These are phyloP conservation scores for Cutaneotrichosporon sp. DNA, from an alignment of 1,284 basidiomycete genomes.

Conservation along the genomic window DNA sequence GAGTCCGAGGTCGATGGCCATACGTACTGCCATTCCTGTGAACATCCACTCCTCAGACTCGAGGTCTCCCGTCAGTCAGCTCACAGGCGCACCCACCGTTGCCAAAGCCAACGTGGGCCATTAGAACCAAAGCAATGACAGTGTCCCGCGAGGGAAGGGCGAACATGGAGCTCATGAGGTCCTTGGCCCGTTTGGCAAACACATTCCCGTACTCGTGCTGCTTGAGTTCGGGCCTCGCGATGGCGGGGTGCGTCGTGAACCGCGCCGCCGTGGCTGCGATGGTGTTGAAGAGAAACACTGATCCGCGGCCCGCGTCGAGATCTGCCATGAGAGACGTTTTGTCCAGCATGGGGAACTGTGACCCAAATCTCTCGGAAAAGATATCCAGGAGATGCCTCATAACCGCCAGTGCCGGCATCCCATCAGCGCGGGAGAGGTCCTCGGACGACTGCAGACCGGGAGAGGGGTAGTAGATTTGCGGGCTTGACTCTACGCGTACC, in stretches of 20 bases:
- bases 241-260: constrained; percentile 28
- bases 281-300: constrained; percentile 24
- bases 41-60: constrained; percentile 32
- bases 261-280: constrained; percentile 25
- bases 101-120: constrained; percentile 25
- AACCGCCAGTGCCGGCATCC: constrained; percentile 17
- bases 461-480: not conserved
- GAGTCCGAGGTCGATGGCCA: constrained; percentile 30
- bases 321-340: constrained; percentile 4
- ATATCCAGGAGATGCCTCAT: constrained; percentile 27
- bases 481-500: constrained; percentile 19
- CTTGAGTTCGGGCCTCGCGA: constrained; percentile 15
- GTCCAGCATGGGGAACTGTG: constrained; percentile 23
- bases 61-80: constrained; percentile 18
- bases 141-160: constrained; percentile 28
- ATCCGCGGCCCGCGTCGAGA: constrained; percentile 15
- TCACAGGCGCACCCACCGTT: constrained; percentile 18
- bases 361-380: constrained; percentile 25
- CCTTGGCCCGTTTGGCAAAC: constrained; percentile 18
- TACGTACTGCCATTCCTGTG: constrained; percentile 28
- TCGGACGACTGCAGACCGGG: not conserved
- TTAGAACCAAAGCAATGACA: constrained; percentile 22
- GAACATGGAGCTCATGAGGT: constrained; percentile 25
- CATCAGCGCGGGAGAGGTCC: constrained; percentile 14
- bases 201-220: constrained; percentile 13